Conservation (phyloP, 768 basidiomycete species). For the Chalciporus chontae region DNA sequence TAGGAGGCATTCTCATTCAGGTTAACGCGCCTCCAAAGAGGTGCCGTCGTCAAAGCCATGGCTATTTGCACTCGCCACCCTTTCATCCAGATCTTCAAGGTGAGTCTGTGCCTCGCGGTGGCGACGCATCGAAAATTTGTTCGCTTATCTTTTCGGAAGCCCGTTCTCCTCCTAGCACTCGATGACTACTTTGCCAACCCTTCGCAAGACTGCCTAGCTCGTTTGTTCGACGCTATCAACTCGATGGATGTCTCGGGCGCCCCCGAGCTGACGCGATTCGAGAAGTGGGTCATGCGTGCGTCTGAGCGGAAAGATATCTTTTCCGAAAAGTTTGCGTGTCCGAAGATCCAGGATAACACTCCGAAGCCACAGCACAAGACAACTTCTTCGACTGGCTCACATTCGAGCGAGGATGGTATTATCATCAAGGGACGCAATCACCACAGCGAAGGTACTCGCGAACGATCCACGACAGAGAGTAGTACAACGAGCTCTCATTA, state of each 20-base stretch:
- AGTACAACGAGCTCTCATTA: constrained; percentile 31
- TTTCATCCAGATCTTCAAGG: constrained; percentile 96
- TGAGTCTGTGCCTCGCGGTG: constrained; percentile 27
- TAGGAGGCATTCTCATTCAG: constrained; percentile 9
- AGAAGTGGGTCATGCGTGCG: constrained; percentile 85
- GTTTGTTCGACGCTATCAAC: constrained; percentile 91
- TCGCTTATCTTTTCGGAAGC: constrained; percentile 45
- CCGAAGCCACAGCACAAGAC: constrained; percentile 39
- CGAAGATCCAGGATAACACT: constrained; percentile 17
- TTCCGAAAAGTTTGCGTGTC: constrained; percentile 66
- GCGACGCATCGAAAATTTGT: background rate
- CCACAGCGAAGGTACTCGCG: constrained; percentile 31
- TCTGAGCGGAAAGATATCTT: constrained; percentile 93
- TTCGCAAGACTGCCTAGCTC: constrained; percentile 84
- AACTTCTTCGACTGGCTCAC: constrained; percentile 57
- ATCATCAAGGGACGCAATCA: constrained; percentile 39
- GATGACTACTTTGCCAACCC: constrained; percentile 93
- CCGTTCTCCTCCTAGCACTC: constrained; percentile 87
- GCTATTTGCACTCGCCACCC: constrained; percentile 92
- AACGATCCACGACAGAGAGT: constrained; percentile 40
- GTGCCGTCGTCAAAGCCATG: constrained; percentile 90
- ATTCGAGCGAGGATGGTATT: constrained; percentile 67
- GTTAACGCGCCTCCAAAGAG: constrained; percentile 44
- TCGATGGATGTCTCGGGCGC: constrained; percentile 81
- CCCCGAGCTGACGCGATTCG: constrained; percentile 72